Conservation (phyloP, 306 rosid genomes). For the barrel medic (Medicago truncatula) region MtrunA17r5.0-ANR NC_053049.1:15803001-15803500, state of each 20-base stretch:
- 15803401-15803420: background rate
- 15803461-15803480: background rate
- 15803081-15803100: constrained; percentile 74
- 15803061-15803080: constrained; percentile 56
- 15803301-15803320: background rate
- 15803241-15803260: constrained; percentile 71
- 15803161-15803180: constrained; percentile 55
- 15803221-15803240: constrained; percentile 71
- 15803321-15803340: constrained; percentile 19
- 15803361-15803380: background rate
- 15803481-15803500: background rate
- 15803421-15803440: background rate
- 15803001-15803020: constrained; percentile 51
- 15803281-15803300: constrained; percentile 1
- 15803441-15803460: background rate
- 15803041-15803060: constrained; percentile 84
- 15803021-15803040: constrained; percentile 75
- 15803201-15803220: constrained; percentile 78
- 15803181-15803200: constrained; percentile 81
- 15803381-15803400: background rate
- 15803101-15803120: constrained; percentile 58
- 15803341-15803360: constrained; percentile 3
- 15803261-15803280: constrained; percentile 68
- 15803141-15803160: constrained; percentile 75
- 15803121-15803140: constrained; percentile 55